These are phyloP conservation scores for Morella rubra DNA, from an alignment of 306 rosid species.

Conservation along the genomic window DNA sequence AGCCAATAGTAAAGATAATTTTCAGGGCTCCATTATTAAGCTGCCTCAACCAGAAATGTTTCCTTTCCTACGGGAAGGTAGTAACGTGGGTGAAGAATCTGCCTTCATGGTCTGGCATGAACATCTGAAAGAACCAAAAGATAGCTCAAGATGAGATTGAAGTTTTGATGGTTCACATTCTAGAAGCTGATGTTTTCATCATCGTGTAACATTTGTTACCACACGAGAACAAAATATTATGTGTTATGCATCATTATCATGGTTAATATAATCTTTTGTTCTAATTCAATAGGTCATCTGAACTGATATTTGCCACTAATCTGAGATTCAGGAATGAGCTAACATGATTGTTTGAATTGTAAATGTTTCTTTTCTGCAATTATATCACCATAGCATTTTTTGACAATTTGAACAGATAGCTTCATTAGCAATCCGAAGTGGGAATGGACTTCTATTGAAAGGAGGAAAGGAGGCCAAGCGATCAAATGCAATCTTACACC, in stretches of 20 bases:
- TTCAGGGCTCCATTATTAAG: background rate
- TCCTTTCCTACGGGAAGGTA: background rate
- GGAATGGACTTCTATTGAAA: slow-evolving; percentile 94
- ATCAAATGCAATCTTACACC: slow-evolving; percentile 88
- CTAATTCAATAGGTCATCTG: slow-evolving; percentile 19
- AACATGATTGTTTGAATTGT: slow-evolving; percentile 13
- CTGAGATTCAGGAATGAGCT: slow-evolving; percentile 2
- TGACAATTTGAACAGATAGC: slow-evolving; percentile 67
- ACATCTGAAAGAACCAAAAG: background rate
- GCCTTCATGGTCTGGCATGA: background rate
- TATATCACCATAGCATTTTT: slow-evolving; percentile 25
- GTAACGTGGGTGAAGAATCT: background rate
- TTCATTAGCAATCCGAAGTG: slow-evolving; percentile 92
- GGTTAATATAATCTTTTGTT: background rate
- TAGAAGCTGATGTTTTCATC: background rate
- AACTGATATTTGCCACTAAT: slow-evolving; percentile 1
- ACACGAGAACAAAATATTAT: background rate
- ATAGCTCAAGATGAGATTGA: background rate
- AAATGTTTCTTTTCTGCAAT: slow-evolving; percentile 17
- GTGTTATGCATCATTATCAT: background rate
- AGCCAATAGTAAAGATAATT: background rate
- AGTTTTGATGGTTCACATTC: background rate
- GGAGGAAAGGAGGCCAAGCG: slow-evolving; percentile 99
- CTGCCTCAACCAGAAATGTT: background rate
- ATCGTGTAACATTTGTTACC: background rate